phyloP scores from a whole-genome alignment of 1,139 yeast genomes.

The Lodderomyces beijingensis region DNA sequence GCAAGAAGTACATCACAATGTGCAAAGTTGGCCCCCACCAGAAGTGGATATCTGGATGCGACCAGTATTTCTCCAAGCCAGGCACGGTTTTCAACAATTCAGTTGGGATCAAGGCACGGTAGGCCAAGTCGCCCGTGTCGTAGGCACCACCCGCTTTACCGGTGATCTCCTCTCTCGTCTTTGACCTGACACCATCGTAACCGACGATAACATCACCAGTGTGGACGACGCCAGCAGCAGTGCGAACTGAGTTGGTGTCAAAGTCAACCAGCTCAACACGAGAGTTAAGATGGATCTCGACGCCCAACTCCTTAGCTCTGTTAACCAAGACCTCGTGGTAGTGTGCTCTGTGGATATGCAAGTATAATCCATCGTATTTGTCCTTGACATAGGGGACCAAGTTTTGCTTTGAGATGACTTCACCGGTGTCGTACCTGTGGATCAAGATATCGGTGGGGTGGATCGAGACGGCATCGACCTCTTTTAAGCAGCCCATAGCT shows the following conservation, averaged over 20 bases:
- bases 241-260: conserved; percentile 18
- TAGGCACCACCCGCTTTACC: conserved; percentile 15
- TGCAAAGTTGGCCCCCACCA: conserved; percentile 33
- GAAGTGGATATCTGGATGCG: conserved; percentile 24
- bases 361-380: conserved; percentile 19
- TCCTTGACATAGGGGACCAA: conserved; percentile 19
- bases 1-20: conserved; percentile 26
- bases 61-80: conserved; percentile 18
- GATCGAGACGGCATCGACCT: conserved; percentile 18
- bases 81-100: conserved; percentile 20
- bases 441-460: conserved; percentile 21
- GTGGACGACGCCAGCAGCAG: conserved; percentile 18
- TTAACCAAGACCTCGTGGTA: conserved; percentile 22
- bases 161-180: conserved; percentile 13
- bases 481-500: conserved; percentile 21
- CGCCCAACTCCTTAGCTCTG: conserved; percentile 21
- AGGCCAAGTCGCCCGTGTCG: conserved; percentile 16
- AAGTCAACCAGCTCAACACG: conserved; percentile 21
- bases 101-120: conserved; percentile 17
- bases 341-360: conserved; percentile 28
- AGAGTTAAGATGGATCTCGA: conserved; percentile 17
- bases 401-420: conserved; percentile 18
- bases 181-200: conserved; percentile 34
- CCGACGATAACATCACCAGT: conserved; percentile 32
- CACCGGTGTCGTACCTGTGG: conserved; percentile 22